Conservation (phyloP, 2,329 filamentous ascomycete genomes). For the Exophiala dermatitidis region DNA sequence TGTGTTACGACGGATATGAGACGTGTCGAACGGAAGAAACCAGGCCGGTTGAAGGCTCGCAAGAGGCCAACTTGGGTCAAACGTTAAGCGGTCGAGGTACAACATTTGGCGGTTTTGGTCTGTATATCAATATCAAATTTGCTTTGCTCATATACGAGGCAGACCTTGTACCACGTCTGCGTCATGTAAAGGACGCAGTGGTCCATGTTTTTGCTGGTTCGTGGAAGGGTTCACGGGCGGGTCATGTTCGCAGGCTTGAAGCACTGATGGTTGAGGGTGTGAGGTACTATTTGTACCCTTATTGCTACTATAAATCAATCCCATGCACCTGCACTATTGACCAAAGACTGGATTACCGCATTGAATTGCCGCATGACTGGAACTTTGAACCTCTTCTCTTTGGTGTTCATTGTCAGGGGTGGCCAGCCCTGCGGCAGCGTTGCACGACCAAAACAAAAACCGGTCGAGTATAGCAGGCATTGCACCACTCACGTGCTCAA, state of each 20-base stretch:
- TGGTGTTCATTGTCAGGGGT: neutral
- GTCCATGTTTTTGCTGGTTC: neutral
- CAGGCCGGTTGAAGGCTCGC: conserved; percentile 88
- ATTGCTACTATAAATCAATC: no score
- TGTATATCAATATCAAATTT: conserved; percentile 30
- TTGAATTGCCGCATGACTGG: conserved; percentile 3
- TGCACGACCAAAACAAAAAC: neutral
- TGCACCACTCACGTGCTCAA: no score
- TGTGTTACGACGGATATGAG: conserved; percentile 86
- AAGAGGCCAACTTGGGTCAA: conserved; percentile 99
- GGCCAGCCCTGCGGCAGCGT: conserved; percentile 11
- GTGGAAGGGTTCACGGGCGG: neutral
- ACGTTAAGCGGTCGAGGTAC: conserved; percentile 41
- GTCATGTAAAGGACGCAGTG: neutral
- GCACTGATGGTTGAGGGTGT: neutral
- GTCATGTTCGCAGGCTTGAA: neutral
- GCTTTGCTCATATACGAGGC: conserved; percentile 16
- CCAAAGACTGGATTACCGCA: neutral
- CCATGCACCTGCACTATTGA: neutral
- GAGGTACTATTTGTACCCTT: neutral
- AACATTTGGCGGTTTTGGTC: conserved; percentile 17
- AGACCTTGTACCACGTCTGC: conserved; percentile 1
- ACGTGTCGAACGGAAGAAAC: conserved; percentile 96
- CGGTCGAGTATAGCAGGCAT: neutral
- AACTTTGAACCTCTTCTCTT: neutral